Evolutionary conservation across 2,329 filamentous ascomycete species (phyloP).

Genomic region (Fusarium chaquense): DNA sequence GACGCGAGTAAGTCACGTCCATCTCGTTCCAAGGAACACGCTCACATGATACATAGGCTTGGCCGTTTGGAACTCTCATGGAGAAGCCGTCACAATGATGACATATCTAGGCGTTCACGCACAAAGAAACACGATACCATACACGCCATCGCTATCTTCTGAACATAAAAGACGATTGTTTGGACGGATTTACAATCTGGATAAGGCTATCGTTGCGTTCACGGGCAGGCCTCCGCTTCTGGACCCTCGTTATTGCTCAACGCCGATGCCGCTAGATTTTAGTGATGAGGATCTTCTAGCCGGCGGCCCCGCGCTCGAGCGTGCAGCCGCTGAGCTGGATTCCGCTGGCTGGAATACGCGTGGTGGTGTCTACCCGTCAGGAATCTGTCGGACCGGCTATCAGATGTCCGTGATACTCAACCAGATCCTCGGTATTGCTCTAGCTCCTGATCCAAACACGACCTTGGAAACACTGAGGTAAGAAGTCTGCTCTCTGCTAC

Average conservation of each 20-base stretch:
- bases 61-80: neutral
- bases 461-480: conserved; percentile 9
- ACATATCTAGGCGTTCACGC: conserved; percentile 14
- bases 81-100: conserved; percentile 8
- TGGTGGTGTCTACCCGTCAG: neutral
- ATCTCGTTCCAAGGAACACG: accelerated
- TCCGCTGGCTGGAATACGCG: neutral
- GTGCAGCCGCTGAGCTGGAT: neutral
- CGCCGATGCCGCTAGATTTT: neutral
- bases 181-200: neutral
- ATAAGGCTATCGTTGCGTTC: conserved; percentile 9
- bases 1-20: conserved; percentile 2
- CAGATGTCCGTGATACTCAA: neutral
- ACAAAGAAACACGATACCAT: neutral
- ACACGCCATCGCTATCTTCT: neutral
- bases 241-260: neutral
- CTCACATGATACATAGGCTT: neutral
- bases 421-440: neutral
- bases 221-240: conserved; percentile 9
- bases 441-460: neutral
- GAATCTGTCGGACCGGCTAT: neutral
- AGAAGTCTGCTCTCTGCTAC: accelerated
- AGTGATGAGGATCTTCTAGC: conserved; percentile 10
- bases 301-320: neutral
- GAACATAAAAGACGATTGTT: conserved; percentile 6